Evolutionary conservation across 495 filamentous ascomycete genomes (phyloP), one percentile per base, ranked within the genome.

Genomic region (Polyplosphaeria fusca): DNA sequence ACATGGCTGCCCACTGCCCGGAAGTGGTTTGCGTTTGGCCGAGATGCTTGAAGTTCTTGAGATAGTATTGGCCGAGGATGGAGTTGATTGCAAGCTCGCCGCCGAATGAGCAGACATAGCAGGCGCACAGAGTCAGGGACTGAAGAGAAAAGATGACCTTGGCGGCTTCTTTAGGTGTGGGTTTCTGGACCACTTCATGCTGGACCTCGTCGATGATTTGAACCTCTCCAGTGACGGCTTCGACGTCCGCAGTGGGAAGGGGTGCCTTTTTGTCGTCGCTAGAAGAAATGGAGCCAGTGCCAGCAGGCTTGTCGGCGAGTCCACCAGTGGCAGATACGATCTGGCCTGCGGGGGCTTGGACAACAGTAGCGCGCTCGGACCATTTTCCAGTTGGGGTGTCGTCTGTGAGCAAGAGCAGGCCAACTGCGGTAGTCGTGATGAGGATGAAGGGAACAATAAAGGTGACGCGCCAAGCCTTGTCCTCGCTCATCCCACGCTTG

Each of bases 71-170:
- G 45, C 85, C 83, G 4, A 95, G 82, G 51, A 92, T 81, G 24
- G 83, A 81, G 78, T 95, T 92, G 74, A 95, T 86, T 60, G 90
- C 80, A 11, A 95, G 82, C 68, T 95, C 90, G 24, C 80, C 82
- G 48, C 90, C 90, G 65, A 95, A 95, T 13, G 86, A 86, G 75
- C 88, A 94, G 67, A 86, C 82, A 70, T 95, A 95, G n/a, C 81
- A 80, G 14, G 81, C 70, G 23, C 83, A 75, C 44, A 88, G 80
- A 55, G 85, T 81, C 44, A 85, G 67, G 7, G 84, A 86, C 61
- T 90, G 85, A 1, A 81, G 76, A 25, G 82, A 86, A 69, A 83
- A 75, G 35, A 83, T 67, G 2, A 90, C 82, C 0, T 54, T 47
- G 16, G 83, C 25, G 20, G 78, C 75, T 65, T 86, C 84, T 35